Percentiles rank a stretch among this genome's conserved stretches.
phyloP scores from a whole-genome alignment of 106 monocot genomes.

The Phalaenopsis equestris region DNA sequence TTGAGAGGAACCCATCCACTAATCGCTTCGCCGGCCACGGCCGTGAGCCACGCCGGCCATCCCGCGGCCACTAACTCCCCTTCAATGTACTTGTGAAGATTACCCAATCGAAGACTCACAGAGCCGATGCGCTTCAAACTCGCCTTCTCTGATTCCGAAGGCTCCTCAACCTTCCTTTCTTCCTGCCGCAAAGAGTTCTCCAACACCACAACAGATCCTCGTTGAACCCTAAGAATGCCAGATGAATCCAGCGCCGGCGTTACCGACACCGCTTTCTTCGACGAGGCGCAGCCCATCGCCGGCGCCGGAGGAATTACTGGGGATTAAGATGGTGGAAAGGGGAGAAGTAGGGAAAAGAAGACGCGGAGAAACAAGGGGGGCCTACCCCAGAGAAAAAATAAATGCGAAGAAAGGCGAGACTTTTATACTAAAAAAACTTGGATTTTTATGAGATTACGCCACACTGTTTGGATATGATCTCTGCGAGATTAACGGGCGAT shows the following conservation, averaged over 20 bases:
- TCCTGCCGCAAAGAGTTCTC: constrained; percentile 13
- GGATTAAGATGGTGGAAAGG: neutral
- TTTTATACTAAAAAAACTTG: constrained; percentile 1
- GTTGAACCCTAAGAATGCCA: constrained; percentile 17
- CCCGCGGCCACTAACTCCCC: constrained; percentile 72
- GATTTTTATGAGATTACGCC: neutral
- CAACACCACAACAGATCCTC: constrained; percentile 10
- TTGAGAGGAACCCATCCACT: constrained; percentile 66
- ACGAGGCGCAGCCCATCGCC: constrained; percentile 41
- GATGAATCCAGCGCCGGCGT: constrained; percentile 36
- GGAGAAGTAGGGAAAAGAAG: neutral
- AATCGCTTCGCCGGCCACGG: constrained; percentile 61
- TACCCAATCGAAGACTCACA: constrained; percentile 32
- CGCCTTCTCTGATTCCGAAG: constrained; percentile 11
- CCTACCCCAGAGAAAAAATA: neutral
- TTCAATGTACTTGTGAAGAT: constrained; percentile 48
- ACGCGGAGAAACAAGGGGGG: constrained; percentile 2
- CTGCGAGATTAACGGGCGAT: constrained; percentile 6
- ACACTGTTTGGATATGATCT: neutral
- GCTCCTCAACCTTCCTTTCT: constrained; percentile 2
- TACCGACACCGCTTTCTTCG: constrained; percentile 47
- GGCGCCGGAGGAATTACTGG: neutral
- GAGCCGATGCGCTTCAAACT: constrained; percentile 12
- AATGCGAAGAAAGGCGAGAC: neutral
- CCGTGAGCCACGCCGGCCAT: constrained; percentile 60